phyloP scores from a whole-genome alignment of 2,329 filamentous ascomycete genomes.

The Fusarium solani-melongenae region DNA sequence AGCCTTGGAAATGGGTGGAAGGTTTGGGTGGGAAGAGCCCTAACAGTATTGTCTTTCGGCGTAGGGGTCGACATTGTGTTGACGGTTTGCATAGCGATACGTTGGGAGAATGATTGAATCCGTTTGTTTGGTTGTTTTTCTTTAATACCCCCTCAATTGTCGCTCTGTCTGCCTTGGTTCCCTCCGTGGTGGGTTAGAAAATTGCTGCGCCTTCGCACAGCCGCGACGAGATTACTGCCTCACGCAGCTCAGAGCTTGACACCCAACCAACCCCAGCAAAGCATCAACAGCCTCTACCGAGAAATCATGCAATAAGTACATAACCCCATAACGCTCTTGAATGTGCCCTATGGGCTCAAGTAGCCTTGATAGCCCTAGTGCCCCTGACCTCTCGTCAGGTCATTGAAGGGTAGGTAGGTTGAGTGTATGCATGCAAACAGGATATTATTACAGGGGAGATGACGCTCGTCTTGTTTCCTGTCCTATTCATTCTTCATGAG shows the following conservation, averaged over 20 bases:
- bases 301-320: not conserved
- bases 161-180: not conserved
- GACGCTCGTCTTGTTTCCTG: not conserved
- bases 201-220: not conserved
- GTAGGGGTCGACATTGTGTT: not conserved
- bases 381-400: not conserved
- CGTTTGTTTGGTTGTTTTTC: too few species aligned
- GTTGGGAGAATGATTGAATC: fast-evolving
- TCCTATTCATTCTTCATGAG: not conserved
- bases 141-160: not conserved
- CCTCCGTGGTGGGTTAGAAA: not conserved
- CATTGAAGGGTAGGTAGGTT: not conserved
- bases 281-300: not conserved
- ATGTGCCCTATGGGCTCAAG: not conserved
- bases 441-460: not conserved
- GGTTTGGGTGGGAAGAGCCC: not conserved
- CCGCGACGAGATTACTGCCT: not conserved
- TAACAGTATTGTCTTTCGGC: not conserved
- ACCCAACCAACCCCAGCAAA: not conserved
- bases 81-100: not conserved
- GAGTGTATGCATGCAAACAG: not conserved
- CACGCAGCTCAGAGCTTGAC: not conserved
- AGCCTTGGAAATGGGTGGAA: not conserved
- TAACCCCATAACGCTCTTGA: not conserved
- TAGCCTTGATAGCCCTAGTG: not conserved